Conservation (phyloP, 176 grass and related monocot species). For the Urochloa ruziziensis region DNA sequence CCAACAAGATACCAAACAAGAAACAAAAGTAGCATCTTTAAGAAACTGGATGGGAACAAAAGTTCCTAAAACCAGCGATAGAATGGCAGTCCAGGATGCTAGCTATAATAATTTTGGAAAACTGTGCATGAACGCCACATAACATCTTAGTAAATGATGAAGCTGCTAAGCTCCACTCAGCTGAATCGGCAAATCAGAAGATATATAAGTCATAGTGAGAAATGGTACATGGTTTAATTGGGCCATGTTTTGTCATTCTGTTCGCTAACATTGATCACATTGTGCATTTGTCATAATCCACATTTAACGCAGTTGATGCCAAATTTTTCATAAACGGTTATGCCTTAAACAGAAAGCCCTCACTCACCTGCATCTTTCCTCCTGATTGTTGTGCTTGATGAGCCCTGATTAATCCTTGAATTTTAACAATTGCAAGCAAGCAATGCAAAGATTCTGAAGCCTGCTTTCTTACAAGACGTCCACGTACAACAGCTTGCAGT, state of each 20-base stretch:
- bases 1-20: not conserved
- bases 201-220: not conserved
- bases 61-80: not conserved
- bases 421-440: conserved; percentile 83
- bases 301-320: conserved; percentile 14
- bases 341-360: not conserved
- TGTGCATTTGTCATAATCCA: not conserved
- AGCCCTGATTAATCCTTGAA: conserved; percentile 66
- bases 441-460: conserved; percentile 77
- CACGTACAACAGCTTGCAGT: conserved; percentile 85
- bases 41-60: not conserved
- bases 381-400: conserved; percentile 41
- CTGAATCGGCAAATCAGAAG: not conserved
- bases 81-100: not conserved
- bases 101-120: conserved; percentile 3
- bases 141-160: conserved; percentile 1
- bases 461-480: conserved; percentile 72
- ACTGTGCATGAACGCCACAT: not conserved
- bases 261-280: not conserved
- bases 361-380: conserved; percentile 36
- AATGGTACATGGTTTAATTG: not conserved
- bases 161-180: not conserved
- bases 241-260: not conserved
- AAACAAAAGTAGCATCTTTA: not conserved
- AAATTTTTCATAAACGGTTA: not conserved